Evolutionary conservation across 176 grass and related monocot species (phyloP).

Genomic region (Musa schizocarpa): DNA sequence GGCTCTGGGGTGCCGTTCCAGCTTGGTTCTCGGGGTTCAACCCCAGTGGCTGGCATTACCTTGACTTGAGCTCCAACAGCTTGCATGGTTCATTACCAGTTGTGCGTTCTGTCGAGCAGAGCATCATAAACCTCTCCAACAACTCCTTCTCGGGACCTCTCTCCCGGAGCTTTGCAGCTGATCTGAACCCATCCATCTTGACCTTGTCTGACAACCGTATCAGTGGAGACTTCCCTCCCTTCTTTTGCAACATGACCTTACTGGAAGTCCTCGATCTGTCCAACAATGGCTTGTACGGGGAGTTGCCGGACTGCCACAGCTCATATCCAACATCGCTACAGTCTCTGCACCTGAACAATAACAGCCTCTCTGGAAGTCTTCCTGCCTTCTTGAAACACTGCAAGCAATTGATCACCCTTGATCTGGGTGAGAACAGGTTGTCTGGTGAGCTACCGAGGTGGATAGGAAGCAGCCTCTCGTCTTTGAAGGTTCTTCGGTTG

Average conservation of each 20-base stretch:
- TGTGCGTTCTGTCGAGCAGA: neutral
- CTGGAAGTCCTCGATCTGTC: neutral
- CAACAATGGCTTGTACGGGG: neutral
- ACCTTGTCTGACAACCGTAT: neutral
- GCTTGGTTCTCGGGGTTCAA: neutral
- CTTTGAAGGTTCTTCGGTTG: neutral
- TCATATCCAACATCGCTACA: neutral
- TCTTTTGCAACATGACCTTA: neutral
- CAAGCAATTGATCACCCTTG: neutral
- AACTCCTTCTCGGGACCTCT: neutral
- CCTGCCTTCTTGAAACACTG: neutral
- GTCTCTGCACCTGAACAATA: slow-evolving; percentile 2
- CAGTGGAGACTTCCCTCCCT: neutral
- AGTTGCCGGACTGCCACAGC: neutral
- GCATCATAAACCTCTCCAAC: neutral
- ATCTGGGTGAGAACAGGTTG: neutral
- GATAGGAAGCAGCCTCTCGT: neutral
- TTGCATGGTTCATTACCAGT: neutral
- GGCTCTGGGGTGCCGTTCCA: neutral
- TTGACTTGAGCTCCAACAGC: neutral
- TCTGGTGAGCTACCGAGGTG: neutral
- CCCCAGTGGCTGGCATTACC: too few species aligned
- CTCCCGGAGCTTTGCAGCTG: neutral
- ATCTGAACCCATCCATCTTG: neutral
- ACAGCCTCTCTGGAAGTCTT: neutral